Percentiles rank a stretch among this genome's conserved stretches.
phyloP scores from a whole-genome alignment of 2,329 filamentous ascomycete species.

The Escovopsis sp. region DNA sequence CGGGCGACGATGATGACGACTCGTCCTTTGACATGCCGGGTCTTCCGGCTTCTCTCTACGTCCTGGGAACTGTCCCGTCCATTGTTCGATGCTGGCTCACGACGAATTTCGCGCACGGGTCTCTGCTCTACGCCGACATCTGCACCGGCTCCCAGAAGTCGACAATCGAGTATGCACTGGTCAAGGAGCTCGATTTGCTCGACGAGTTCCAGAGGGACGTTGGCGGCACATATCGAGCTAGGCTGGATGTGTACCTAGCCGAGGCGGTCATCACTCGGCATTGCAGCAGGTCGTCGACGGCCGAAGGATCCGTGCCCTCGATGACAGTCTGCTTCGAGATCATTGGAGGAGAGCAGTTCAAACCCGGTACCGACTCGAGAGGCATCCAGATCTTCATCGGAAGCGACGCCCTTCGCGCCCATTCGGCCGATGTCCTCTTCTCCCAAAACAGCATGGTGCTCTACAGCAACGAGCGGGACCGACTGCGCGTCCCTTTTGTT shows the following conservation, averaged over 20 bases:
- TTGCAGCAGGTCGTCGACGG: constrained; percentile 56
- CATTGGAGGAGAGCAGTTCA: constrained; percentile 35
- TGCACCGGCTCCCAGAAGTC: constrained; percentile 88
- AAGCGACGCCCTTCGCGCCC: constrained; percentile 70
- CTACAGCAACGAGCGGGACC: constrained; percentile 74
- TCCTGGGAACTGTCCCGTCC: constrained; percentile 77
- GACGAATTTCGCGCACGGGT: constrained; percentile 75
- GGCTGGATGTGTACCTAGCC: constrained; percentile 73
- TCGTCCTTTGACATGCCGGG: constrained; percentile 58
- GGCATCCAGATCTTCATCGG: constrained; percentile 77
- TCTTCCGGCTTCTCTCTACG: constrained; percentile 70
- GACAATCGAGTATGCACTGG: constrained; percentile 58
- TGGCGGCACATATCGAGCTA: constrained; percentile 53
- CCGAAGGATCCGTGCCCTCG: constrained; percentile 58
- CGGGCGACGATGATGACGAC: constrained; percentile 47
- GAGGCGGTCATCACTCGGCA: constrained; percentile 74
- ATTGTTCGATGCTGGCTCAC: constrained; percentile 95
- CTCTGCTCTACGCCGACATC: constrained; percentile 78
- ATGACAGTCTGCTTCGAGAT: constrained; percentile 69
- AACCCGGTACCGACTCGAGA: constrained; percentile 21
- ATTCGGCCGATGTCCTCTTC: constrained; percentile 82
- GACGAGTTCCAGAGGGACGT: constrained; percentile 51
- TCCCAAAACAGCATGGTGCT: constrained; percentile 83
- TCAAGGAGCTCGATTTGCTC: constrained; percentile 58
- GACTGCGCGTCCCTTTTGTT: constrained; percentile 80